A percentile compares a stretch with the other conserved stretches of the same genome.
phyloP scores from a whole-genome alignment of 2,329 filamentous ascomycete species.

The Neonectria coccinea region DNA sequence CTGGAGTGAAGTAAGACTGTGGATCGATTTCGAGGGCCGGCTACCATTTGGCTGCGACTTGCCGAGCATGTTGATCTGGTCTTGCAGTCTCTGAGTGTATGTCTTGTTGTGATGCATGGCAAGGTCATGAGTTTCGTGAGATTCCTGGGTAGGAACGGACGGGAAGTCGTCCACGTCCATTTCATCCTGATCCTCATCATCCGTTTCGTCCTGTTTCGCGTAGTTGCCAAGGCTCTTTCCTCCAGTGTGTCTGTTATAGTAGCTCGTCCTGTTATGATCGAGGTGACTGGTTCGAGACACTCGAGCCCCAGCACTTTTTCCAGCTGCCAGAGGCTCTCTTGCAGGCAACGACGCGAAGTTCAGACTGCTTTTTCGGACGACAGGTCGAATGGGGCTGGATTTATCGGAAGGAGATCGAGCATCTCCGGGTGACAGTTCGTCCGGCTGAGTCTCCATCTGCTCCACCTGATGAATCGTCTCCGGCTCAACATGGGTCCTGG shows the following conservation, averaged over 20 bases:
- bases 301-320: slow-evolving; percentile 83
- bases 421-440: slow-evolving; percentile 54
- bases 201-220: slow-evolving; percentile 56
- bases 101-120: slow-evolving; percentile 77
- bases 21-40: slow-evolving; percentile 62
- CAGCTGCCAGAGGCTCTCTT: slow-evolving; percentile 84
- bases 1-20: slow-evolving; percentile 52
- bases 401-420: slow-evolving; percentile 73
- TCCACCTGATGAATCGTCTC: slow-evolving; percentile 18
- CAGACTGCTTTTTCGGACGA: slow-evolving; percentile 92
- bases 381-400: slow-evolving; percentile 79
- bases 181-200: slow-evolving; percentile 59
- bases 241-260: slow-evolving; percentile 78
- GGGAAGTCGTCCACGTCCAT: slow-evolving; percentile 65
- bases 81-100: slow-evolving; percentile 92
- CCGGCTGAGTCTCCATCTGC: slow-evolving; percentile 29
- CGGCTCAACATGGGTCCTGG: slow-evolving; percentile 9
- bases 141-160: slow-evolving; percentile 44
- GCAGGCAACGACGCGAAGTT: slow-evolving; percentile 94
- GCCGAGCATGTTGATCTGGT: slow-evolving; percentile 84
- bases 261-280: slow-evolving; percentile 78
- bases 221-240: slow-evolving; percentile 75
- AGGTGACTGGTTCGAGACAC: slow-evolving; percentile 82
- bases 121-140: slow-evolving; percentile 60
- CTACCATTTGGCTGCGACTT: slow-evolving; percentile 65